Percentiles rank a stretch among this genome's conserved stretches.
Evolutionary conservation across 2,329 filamentous ascomycete species (phyloP).

Genomic region (Microsporum audouinii): DNA sequence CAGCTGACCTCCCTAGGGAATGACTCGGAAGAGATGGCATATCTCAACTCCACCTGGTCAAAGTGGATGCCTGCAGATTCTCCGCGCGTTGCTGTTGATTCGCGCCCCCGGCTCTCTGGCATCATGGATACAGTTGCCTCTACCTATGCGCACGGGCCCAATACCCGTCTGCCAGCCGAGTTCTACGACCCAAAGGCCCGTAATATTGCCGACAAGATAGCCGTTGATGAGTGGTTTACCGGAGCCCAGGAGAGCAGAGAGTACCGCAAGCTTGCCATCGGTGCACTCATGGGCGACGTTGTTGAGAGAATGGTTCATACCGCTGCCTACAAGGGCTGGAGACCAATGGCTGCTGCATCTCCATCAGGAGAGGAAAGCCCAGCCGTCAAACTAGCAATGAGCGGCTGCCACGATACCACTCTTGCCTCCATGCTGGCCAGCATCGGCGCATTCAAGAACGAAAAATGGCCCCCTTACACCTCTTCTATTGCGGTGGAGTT

Average conservation of each 20-base stretch:
- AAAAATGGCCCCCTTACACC: constrained; percentile 83
- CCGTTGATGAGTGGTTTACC: constrained; percentile 83
- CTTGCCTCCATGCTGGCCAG: constrained; percentile 67
- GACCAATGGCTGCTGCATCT: constrained; percentile 44
- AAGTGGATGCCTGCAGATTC: constrained; percentile 72
- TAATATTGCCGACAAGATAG: constrained; percentile 58
- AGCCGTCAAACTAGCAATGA: constrained; percentile 61
- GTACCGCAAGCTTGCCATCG: constrained; percentile 83
- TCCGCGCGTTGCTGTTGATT: constrained; percentile 66
- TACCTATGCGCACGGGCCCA: constrained; percentile 69
- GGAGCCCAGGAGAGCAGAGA: constrained; percentile 76
- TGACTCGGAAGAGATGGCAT: constrained; percentile 65
- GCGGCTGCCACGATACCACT: constrained; percentile 88
- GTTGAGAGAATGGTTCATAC: constrained; percentile 59
- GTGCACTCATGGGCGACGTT: constrained; percentile 71
- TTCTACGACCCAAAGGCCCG: constrained; percentile 73
- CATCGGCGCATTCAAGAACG: constrained; percentile 62
- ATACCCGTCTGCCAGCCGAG: constrained; percentile 65
- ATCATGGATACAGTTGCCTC: constrained; percentile 93
- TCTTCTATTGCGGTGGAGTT: constrained; percentile 85
- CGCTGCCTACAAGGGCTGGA: constrained; percentile 48
- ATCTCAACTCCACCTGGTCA: constrained; percentile 63
- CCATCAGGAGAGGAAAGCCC: constrained; percentile 34
- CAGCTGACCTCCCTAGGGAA: constrained; percentile 41
- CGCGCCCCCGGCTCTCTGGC: constrained; percentile 69